Conservation (phyloP, 768 basidiomycete genomes). For the Leccinum incarnatum region DNA sequence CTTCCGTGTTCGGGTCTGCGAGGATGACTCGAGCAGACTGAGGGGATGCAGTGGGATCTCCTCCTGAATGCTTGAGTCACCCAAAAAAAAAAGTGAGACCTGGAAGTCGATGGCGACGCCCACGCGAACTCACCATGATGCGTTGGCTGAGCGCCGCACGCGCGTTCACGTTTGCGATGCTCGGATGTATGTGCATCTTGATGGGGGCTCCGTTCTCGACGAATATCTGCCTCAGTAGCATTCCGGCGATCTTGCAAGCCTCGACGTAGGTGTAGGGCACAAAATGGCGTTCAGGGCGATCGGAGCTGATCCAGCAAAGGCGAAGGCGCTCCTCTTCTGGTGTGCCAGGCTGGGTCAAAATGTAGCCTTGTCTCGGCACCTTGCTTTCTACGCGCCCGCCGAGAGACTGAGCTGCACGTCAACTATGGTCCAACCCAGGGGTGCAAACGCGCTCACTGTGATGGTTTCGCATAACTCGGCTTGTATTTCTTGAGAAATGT, state of each 20-base stretch:
- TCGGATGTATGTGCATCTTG: constrained; percentile 76
- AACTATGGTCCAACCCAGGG: constrained; percentile 1
- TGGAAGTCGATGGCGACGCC: constrained; percentile 1
- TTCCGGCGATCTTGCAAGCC: constrained; percentile 78
- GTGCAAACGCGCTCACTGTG: constrained; percentile 41
- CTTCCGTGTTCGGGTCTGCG: constrained; percentile 76
- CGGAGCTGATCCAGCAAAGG: constrained; percentile 64
- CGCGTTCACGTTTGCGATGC: constrained; percentile 76
- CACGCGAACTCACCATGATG: constrained; percentile 53
- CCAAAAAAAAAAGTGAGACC: neutral
- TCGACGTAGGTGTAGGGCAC: constrained; percentile 82
- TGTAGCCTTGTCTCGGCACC: constrained; percentile 73
- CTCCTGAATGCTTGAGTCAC: constrained; percentile 69
- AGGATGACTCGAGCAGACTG: constrained; percentile 74
- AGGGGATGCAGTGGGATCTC: constrained; percentile 68
- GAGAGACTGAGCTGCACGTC: constrained; percentile 46
- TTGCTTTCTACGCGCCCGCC: constrained; percentile 78
- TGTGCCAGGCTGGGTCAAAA: constrained; percentile 67
- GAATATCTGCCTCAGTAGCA: constrained; percentile 74
- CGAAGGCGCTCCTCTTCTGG: constrained; percentile 73
- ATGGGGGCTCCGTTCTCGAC: constrained; percentile 62
- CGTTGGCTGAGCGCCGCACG: constrained; percentile 62
- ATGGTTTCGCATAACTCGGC: constrained; percentile 74
- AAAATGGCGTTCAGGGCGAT: constrained; percentile 73
- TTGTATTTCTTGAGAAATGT: constrained; percentile 63